phyloP scores from a whole-genome alignment of 2,329 filamentous ascomycete species.

The Ceratocystis huliohia region DNA sequence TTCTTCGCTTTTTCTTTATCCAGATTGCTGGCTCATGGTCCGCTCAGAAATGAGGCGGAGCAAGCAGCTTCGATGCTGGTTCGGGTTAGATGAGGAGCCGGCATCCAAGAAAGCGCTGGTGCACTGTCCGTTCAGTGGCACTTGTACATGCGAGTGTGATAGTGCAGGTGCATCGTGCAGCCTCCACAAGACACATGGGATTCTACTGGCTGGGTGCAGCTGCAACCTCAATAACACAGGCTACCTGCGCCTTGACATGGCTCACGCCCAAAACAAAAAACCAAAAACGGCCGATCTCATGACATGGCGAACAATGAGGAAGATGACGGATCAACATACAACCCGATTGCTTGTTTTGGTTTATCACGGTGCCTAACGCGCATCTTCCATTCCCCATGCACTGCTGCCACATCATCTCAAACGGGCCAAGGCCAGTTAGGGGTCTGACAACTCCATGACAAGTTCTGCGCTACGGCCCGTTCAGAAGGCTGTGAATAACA shows the following conservation, averaged over 20 bases:
- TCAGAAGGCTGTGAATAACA: not conserved
- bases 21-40: constrained; percentile 6
- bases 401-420: constrained; percentile 10
- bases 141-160: not conserved
- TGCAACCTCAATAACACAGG: no score
- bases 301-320: not conserved
- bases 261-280: not conserved
- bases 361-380: not conserved
- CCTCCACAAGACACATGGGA: not conserved
- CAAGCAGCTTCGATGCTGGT: not conserved
- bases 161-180: not conserved
- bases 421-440: not conserved
- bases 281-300: not conserved
- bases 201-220: not conserved
- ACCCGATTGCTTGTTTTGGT: not conserved
- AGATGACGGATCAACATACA: not conserved
- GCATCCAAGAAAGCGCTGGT: not conserved
- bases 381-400: not conserved
- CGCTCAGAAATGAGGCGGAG: constrained; percentile 2
- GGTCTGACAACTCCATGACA: constrained; percentile 7
- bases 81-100: constrained; percentile 7
- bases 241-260: no score
- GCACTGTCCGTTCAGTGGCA: not conserved
- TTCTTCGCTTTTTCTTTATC: not conserved
- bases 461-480: constrained; percentile 3